Conservation (phyloP, 2,329 filamentous ascomycete genomes). For the Aaosphaeria pasadenensis region DNA sequence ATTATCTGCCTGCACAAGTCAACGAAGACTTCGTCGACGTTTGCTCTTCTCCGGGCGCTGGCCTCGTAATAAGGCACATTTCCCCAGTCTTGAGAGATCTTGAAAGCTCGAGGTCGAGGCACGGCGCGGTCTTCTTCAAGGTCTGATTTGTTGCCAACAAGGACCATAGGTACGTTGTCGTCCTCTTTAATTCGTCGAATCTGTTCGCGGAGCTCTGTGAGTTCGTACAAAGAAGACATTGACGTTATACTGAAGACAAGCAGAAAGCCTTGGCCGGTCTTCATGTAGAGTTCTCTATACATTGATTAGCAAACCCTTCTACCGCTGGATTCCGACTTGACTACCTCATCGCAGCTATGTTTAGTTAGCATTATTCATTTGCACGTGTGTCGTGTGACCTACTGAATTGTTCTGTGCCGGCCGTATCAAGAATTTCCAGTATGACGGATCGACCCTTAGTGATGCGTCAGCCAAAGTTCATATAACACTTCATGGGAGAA, state of each 20-base stretch:
- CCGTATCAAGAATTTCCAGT: conserved; percentile 87
- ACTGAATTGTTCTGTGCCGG: conserved; percentile 92
- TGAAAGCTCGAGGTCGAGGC: conserved; percentile 74
- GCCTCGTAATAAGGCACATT: conserved; percentile 89
- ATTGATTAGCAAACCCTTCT: neutral
- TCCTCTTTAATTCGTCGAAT: conserved; percentile 91
- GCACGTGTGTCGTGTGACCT: conserved; percentile 37
- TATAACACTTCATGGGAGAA: neutral
- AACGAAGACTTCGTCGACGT: conserved; percentile 87
- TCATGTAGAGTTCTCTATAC: conserved; percentile 62
- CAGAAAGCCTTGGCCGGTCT: conserved; percentile 86
- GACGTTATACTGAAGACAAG: conserved; percentile 92
- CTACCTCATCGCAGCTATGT: conserved; percentile 34
- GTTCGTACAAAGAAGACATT: conserved; percentile 75
- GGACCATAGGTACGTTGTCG: conserved; percentile 79
- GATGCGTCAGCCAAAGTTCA: conserved; percentile 5
- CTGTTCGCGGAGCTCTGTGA: conserved; percentile 78
- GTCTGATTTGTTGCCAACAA: conserved; percentile 90
- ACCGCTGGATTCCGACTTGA: neutral
- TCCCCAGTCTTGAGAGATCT: conserved; percentile 82
- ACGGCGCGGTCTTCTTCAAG: conserved; percentile 82
- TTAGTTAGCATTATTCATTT: conserved; percentile 11
- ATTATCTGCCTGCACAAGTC: conserved; percentile 84
- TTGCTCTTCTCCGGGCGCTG: conserved; percentile 76
- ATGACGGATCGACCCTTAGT: conserved; percentile 79